Evolutionary conservation across 1,284 basidiomycete genomes (phyloP), one percentile per base, ranked within the genome.

Genomic region (Ceratobasidium theobromae): DNA sequence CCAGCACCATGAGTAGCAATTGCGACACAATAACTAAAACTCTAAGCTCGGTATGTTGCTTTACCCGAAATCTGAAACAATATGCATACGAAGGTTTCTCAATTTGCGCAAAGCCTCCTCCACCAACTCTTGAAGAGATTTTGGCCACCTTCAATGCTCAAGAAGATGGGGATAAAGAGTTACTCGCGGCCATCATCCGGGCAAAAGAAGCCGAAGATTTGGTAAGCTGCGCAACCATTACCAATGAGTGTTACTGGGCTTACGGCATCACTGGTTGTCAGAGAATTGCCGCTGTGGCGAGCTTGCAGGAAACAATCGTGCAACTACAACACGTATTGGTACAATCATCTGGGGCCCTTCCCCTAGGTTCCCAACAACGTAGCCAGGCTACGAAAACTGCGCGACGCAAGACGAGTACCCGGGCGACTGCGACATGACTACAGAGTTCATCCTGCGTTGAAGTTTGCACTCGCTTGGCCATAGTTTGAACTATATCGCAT

Each of bases 121-220:
- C 57, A 38, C 57, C 57, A 18, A 62, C 46, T 43, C 40, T 62
- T 14, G 57, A 62, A 40, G 57, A 62, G 45, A 62, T 62, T 40
- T 33, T 62, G 14, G n/a, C 32, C 2, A 62, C 57, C 4, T 62
- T 49, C 33, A 12, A 30, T n/a, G 45, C 57, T n/a, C 57, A 62
- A 27, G 57, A 48, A 14, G 57, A 51, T 28, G 57, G 57, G 6
- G 57, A 62, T 33, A 62, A 62, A 33, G 57, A 62, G n/a, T 18
- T 62, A n/a, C 32, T 62, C n/a, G 57, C 45, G 16, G 57, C 57
- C 9, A 62, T 62, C n/a, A 30, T 62, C 32, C 57, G 57, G 18
- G 57, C 57, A 9, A 62, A 62, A 46, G 57, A 62, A 51, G 57
- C 57, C 9, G 57, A 62, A 46, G 57, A 62, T 3, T 46, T 62